A percentile compares a stretch with the other conserved stretches of the same genome.
phyloP scores from a whole-genome alignment of 768 basidiomycete genomes.

The Punctularia strigosozonata region DNA sequence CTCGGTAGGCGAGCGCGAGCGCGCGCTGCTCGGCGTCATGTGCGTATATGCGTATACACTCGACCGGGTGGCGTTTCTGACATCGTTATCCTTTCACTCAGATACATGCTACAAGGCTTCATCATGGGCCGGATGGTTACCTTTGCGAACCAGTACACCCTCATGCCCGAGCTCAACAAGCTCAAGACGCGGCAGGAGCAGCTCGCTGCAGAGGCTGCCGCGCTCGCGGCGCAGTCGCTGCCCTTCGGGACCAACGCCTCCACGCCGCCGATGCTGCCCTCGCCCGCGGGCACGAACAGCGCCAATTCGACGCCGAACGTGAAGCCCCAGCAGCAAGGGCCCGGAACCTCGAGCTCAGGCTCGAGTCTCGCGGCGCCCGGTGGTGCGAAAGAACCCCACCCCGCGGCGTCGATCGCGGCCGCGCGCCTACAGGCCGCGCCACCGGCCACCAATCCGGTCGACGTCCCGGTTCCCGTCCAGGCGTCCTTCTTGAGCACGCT shows the following conservation, averaged over 20 bases:
- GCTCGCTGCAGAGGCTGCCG: conserved; percentile 6
- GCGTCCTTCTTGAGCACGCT: not conserved
- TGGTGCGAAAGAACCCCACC: not conserved
- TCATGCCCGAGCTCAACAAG: conserved; percentile 10
- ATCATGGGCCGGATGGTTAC: conserved; percentile 44
- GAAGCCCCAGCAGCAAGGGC: too few relatives aligned
- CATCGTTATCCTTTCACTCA: conserved; percentile 20
- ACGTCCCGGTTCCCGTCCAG: not conserved
- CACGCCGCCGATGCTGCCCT: conserved; percentile 70
- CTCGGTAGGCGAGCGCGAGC: conserved; percentile 33
- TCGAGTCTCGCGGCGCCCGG: too few relatives aligned
- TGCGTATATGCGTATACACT: conserved; percentile 26
- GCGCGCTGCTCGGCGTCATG: conserved; percentile 70
- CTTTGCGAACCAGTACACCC: conserved; percentile 22
- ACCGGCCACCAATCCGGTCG: not conserved
- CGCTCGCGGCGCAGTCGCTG: not conserved
- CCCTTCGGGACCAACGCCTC: not conserved
- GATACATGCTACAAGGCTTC: conserved; percentile 71
- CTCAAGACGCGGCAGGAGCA: conserved; percentile 9
- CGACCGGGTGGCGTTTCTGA: conserved; percentile 1
- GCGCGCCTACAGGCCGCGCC: too few relatives aligned
- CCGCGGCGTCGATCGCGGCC: not conserved
- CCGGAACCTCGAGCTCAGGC: too few relatives aligned
- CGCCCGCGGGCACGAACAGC: conserved; percentile 57
- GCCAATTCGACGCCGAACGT: conserved; percentile 64